phyloP scores from a whole-genome alignment of 495 filamentous ascomycete genomes.

The Penicillium crystallinum region DNA sequence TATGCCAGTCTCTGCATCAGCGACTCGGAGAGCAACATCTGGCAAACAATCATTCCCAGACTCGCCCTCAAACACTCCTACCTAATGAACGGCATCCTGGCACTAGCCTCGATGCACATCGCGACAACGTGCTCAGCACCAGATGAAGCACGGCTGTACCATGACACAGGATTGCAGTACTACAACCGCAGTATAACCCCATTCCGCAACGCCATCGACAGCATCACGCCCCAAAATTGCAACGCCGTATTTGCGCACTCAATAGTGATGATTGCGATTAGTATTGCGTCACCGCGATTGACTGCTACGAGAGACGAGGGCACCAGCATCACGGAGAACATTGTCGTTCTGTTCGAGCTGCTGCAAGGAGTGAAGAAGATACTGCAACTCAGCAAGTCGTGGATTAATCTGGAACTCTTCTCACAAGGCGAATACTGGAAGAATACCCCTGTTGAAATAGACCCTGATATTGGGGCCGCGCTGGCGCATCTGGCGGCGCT shows the following conservation, averaged over 20 bases:
- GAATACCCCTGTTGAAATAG: constrained; percentile 7
- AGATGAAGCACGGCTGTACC: constrained; percentile 29
- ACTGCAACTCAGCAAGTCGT: constrained; percentile 13
- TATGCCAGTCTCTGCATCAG: constrained; percentile 19
- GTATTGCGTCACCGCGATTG: constrained; percentile 36
- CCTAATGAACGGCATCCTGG: constrained; percentile 48
- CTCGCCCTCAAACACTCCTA: constrained; percentile 42
- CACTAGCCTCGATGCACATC: constrained; percentile 47
- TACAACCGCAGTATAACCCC: constrained; percentile 40
- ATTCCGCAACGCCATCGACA: constrained; percentile 38
- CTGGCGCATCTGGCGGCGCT: constrained; percentile 13
- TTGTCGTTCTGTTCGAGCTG: constrained; percentile 24
- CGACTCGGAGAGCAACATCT: constrained; percentile 17
- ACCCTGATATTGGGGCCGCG: constrained; percentile 12
- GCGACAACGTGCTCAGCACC: constrained; percentile 26
- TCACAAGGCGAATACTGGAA: constrained; percentile 18
- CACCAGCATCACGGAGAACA: constrained; percentile 22
- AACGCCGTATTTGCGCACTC: constrained; percentile 46
- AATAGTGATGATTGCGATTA: constrained; percentile 38
- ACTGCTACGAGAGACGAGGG: constrained; percentile 15
- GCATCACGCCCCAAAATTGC: constrained; percentile 37
- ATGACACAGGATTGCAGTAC: constrained; percentile 39
- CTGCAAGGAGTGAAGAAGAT: constrained; percentile 31
- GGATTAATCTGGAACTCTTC: constrained; percentile 23
- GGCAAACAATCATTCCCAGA: constrained; percentile 34